Percentiles rank a stretch among this genome's conserved stretches.
Conservation (phyloP, 129 eudicot genomes). For the Tagetes patula region DNA sequence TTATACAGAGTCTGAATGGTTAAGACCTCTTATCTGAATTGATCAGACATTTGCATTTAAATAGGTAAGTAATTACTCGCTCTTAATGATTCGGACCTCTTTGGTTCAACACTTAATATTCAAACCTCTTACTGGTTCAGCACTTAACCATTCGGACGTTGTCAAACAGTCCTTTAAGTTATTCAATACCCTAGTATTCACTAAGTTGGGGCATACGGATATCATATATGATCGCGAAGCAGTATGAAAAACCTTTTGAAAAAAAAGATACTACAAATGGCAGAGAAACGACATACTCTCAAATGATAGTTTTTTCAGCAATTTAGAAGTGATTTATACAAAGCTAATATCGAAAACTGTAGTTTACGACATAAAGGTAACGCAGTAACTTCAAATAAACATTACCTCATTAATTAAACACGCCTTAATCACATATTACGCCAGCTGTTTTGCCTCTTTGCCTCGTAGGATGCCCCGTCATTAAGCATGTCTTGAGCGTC, state of each 20-base stretch:
- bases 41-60: too few species aligned
- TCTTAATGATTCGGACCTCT: too few species aligned
- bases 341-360: conserved; percentile 34
- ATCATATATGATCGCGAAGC: neutral
- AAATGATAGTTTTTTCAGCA: conserved; percentile 26
- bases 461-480: conserved; percentile 86
- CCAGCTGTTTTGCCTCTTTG: conserved; percentile 86
- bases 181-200: too few species aligned
- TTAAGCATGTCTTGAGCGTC: conserved; percentile 98
- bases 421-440: conserved; percentile 42
- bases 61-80: too few species aligned
- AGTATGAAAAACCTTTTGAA: neutral
- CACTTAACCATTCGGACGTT: too few species aligned
- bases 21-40: too few species aligned
- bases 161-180: too few species aligned
- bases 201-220: too few species aligned
- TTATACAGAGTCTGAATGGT: too few species aligned
- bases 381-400: conserved; percentile 27
- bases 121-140: too few species aligned
- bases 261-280: conserved; percentile 11
- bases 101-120: too few species aligned
- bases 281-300: conserved; percentile 24
- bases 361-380: conserved; percentile 30
- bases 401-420: conserved; percentile 28
- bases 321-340: conserved; percentile 38